A percentile compares a stretch with the other conserved stretches of the same genome.
These are phyloP conservation scores for Diddensiella transvaalensis DNA, from an alignment of 805 yeast species.

Conservation along the genomic window DNA sequence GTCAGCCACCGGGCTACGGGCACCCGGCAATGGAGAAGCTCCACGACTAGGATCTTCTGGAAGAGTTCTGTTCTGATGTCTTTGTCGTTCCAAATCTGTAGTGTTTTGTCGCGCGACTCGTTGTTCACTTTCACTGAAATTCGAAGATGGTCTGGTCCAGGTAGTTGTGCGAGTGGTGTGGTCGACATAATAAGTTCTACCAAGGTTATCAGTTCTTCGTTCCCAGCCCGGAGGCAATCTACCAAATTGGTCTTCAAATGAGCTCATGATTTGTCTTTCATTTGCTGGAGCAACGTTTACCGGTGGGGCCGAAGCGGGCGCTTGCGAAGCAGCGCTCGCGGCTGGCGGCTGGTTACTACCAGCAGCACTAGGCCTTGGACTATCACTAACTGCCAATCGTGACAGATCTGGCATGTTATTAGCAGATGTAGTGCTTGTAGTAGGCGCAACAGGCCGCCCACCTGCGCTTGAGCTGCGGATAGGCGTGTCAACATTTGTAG, in stretches of 20 bases:
- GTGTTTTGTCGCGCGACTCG: slow-evolving; percentile 48
- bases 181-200: slow-evolving; percentile 96
- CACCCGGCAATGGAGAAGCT: slow-evolving; percentile 26
- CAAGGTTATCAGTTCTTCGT: slow-evolving; percentile 94
- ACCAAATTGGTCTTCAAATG: slow-evolving; percentile 96
- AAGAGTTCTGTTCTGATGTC: slow-evolving; percentile 83
- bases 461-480: slow-evolving; percentile 11
- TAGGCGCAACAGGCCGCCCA: slow-evolving; percentile 13
- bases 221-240: slow-evolving; percentile 99
- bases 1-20: slow-evolving; percentile 11
- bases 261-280: slow-evolving; percentile 64
- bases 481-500: slow-evolving; percentile 32
- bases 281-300: slow-evolving; percentile 15
- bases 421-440: slow-evolving; percentile 24
- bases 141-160: slow-evolving; percentile 93
- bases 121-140: slow-evolving; percentile 71
- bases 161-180: slow-evolving; percentile 97
- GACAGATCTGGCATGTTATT: slow-evolving; percentile 17
- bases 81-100: slow-evolving; percentile 85
- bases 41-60: slow-evolving; percentile 54
- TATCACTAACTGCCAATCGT: slow-evolving; percentile 1
- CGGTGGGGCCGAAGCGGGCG: slow-evolving; percentile 4
- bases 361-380: slow-evolving; percentile 1
- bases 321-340: slow-evolving; percentile 16
- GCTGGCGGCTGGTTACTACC: slow-evolving; percentile 1